Evolutionary conservation across 2,329 filamentous ascomycete genomes (phyloP), one percentile per base, ranked within the genome.

Genomic region (Diaporthe vaccinii): DNA sequence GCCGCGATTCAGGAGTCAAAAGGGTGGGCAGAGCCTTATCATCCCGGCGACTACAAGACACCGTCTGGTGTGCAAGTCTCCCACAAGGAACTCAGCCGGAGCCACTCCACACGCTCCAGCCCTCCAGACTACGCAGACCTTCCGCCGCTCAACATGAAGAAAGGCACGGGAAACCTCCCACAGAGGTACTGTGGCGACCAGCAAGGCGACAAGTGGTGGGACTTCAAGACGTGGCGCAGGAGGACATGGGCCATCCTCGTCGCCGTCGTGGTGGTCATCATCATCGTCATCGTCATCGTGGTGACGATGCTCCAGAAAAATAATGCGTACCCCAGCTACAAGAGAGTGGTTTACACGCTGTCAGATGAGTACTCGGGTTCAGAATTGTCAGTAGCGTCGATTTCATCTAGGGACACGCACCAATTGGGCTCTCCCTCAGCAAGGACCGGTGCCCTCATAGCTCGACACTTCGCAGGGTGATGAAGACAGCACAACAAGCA

Each of bases 181-280:
- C 65, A n/a, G 5, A 69, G 65, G 65, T 69, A 53, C 31, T 68
- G 53, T 68, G 65, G 65, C 34, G 65, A 69, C 4, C 34, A 69
- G 34, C 46, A 10, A 2, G 31, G 46, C 4, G 65, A 69, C 49
- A 41, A 17, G 7, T 79, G 79, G 79, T 80, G 74, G 74, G 85
- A 91, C 76, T 86, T 87, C 0, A 84, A 84, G 68, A 84, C 84
- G 62, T 93, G 91, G 91, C 83, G 86, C 55, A 87, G 87, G 79
- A 87, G 85, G 75, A 85, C 83, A 15, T 92, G 88, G 87, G 80
- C 85, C 31, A 82, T 85, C 46, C 79, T 88, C 8, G 85, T 49
- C 61, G 62, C 78, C 4, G 80, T 83, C 1, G 77, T 84, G 1
- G 73, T 86, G 2, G 82, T 82, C 34, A 76, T 86, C 46, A 78